Evolutionary conservation across 106 monocot species (phyloP).

Genomic region (Dendrobium huoshanense): DNA sequence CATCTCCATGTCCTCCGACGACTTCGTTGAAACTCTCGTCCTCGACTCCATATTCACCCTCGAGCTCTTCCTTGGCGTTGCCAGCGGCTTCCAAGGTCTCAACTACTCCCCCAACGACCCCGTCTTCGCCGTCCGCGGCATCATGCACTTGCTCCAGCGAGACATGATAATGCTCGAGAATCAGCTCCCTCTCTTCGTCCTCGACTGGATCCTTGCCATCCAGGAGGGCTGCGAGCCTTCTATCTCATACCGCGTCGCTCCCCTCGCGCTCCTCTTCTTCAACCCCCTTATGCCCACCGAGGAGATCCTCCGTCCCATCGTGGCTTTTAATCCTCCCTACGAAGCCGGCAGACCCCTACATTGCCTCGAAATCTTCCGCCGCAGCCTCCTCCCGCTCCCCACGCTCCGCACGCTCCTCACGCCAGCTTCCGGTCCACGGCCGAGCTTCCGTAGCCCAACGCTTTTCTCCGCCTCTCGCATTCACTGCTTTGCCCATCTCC

Average conservation of each 20-base stretch:
- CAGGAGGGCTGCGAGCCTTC: constrained; percentile 32
- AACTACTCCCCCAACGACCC: constrained; percentile 69
- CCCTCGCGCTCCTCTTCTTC: constrained; percentile 64
- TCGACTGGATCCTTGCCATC: constrained; percentile 50
- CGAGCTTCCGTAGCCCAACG: too few species aligned
- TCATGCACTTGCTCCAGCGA: constrained; percentile 58
- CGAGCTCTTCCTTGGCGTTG: constrained; percentile 64
- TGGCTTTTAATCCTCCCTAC: constrained; percentile 15
- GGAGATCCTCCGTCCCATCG: constrained; percentile 27
- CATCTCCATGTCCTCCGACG: constrained; percentile 19
- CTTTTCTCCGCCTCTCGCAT: too few species aligned
- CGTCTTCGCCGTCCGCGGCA: constrained; percentile 62
- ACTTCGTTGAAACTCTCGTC: constrained; percentile 45
- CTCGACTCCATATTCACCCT: constrained; percentile 59
- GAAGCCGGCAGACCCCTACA: constrained; percentile 24
- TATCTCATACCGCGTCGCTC: constrained; percentile 26
- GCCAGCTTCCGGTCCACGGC: constrained; percentile 17
- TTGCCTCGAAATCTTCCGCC: constrained; percentile 70
- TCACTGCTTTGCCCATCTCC: too few species aligned
- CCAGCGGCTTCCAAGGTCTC: constrained; percentile 40
- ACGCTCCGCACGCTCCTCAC: too few species aligned
- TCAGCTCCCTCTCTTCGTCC: constrained; percentile 77
- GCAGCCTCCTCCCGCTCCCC: constrained; percentile 38
- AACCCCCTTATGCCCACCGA: constrained; percentile 65
- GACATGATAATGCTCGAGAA: constrained; percentile 53